A percentile compares a stretch with the other conserved stretches of the same genome.
These are phyloP conservation scores for Plasmodium fragile DNA, from an alignment of 169 alveolate species.

Conservation along the genomic window DNA sequence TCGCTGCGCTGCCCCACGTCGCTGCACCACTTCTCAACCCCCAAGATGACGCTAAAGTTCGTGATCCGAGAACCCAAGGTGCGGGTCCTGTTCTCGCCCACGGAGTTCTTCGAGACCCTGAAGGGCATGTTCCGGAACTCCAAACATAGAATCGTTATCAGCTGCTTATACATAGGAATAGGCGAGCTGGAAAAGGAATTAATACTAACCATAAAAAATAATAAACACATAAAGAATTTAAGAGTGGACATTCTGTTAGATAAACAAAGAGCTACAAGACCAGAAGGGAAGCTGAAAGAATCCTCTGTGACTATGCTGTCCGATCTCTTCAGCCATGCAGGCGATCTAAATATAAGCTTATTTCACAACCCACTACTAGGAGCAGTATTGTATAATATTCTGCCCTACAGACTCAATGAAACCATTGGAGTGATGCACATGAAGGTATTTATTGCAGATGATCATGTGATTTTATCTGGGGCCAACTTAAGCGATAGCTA, in stretches of 20 bases:
- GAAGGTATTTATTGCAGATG: slow-evolving; percentile 83
- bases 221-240: slow-evolving; percentile 72
- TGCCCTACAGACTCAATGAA: slow-evolving; percentile 82
- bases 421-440: slow-evolving; percentile 86
- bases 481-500: slow-evolving; percentile 84
- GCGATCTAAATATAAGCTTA: slow-evolving; percentile 75
- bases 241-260: slow-evolving; percentile 82
- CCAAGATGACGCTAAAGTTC: slow-evolving; percentile 77
- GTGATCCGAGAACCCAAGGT: slow-evolving; percentile 76
- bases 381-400: slow-evolving; percentile 70
- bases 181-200: slow-evolving; percentile 81
- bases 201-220: slow-evolving; percentile 63
- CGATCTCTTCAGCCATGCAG: slow-evolving; percentile 52
- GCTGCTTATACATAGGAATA: slow-evolving; percentile 83
- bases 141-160: slow-evolving; percentile 77
- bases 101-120: slow-evolving; percentile 78
- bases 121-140: slow-evolving; percentile 77
- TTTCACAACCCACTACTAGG: slow-evolving; percentile 84
- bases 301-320: slow-evolving; percentile 75
- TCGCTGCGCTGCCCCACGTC: not conserved
- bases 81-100: slow-evolving; percentile 78
- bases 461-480: slow-evolving; percentile 79
- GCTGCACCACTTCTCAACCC: too few species aligned
- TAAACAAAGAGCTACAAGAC: slow-evolving; percentile 78
- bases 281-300: slow-evolving; percentile 74